phyloP scores from a whole-genome alignment of 2,329 filamentous ascomycete species.

The Ascochyta clinopodiicola region DNA sequence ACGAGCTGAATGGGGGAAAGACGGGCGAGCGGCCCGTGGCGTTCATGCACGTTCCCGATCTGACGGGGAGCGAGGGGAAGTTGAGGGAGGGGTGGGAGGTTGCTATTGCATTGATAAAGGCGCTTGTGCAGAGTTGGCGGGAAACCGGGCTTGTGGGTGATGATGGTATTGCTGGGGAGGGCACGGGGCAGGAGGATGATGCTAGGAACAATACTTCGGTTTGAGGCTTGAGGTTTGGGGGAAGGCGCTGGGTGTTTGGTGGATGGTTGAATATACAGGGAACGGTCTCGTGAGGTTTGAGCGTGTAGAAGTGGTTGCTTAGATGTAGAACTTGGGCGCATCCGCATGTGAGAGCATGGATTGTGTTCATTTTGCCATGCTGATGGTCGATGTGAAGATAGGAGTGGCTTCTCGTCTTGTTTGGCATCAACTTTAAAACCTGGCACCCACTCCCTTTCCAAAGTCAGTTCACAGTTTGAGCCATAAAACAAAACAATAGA shows the following conservation, averaged over 20 bases:
- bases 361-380: background rate
- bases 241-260: background rate
- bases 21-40: slow-evolving; percentile 36
- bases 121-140: slow-evolving; percentile 40
- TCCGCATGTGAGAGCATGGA: background rate
- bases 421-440: too few species aligned
- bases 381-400: too few species aligned
- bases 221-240: background rate
- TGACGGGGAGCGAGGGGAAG: slow-evolving; percentile 35
- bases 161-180: background rate
- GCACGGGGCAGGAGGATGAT: slow-evolving; percentile 6
- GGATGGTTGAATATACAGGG: background rate
- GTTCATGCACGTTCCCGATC: slow-evolving; percentile 47
- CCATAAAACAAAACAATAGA: too few species aligned
- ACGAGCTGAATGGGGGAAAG: slow-evolving; percentile 14
- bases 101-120: slow-evolving; percentile 42
- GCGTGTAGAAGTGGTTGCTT: background rate
- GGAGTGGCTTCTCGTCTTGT: too few species aligned
- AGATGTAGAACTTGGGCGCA: background rate
- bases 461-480: too few species aligned
- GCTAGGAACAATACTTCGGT: background rate
- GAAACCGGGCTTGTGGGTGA: slow-evolving; percentile 22
- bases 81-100: slow-evolving; percentile 38
- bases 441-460: too few species aligned
- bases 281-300: background rate